Evolutionary conservation across 495 filamentous ascomycete genomes (phyloP), one percentile per base, ranked within the genome.

Genomic region (Oidiodendron maius): DNA sequence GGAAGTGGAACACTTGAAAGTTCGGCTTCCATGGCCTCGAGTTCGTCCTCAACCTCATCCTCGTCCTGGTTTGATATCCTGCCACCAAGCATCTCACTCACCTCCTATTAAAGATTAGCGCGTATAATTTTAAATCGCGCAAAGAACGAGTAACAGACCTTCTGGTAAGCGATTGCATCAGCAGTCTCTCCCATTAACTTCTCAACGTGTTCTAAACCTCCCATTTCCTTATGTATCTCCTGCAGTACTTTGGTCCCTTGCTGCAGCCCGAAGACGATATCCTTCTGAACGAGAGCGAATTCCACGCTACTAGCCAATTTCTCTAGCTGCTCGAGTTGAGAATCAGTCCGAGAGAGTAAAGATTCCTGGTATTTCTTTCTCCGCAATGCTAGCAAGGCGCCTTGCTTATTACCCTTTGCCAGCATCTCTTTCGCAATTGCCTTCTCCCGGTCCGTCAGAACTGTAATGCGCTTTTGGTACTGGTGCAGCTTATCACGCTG

Each of bases 281-380:
- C 89, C 66, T 95, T 95, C 71, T 97, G 90, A 25, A 97, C 90
- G 10, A 93, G 76, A 35, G 91, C 84, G 66, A 97, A 97, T 67
- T 97, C 91, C 46, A 97, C 84, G 57, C 84, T 82, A 43, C 78
- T 78, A 2, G 84, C 86, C 36, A 98, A 72, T 54, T 87, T 76
- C 66, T 98, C 89, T 17, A 97, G 70, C 60, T 91, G 84, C 40
- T 84, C 88, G 2, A 98, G 80, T 65, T 97, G 93, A 6, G 76
- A 76, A 65, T 97, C 94, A 5, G 94, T 96, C 64, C 95, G 93
- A 40, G 77, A 72, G 18, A 98, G 79, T 8, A 98, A 76, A 4
- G 86, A 81, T 62, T 96, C 89, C 62, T 98, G 94, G 73, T 95
- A 98, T 64, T 97, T 98, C 66, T 95, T 95, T 44, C 89, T 81